Conservation (phyloP, 176 grass and related monocot species). For the Phragmites australis region DNA sequence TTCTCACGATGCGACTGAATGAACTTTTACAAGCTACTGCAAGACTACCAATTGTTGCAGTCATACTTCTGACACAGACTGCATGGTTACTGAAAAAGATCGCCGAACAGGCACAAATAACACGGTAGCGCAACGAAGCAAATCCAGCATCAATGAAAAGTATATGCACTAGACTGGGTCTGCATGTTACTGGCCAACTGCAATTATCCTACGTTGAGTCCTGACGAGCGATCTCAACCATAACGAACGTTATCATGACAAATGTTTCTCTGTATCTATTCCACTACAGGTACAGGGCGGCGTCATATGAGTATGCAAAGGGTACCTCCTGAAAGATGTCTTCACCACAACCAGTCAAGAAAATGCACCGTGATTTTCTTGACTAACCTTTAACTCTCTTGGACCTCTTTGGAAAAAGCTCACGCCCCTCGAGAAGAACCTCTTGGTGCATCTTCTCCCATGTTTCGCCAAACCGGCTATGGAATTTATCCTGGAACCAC, state of each 20-base stretch:
- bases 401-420: constrained; percentile 67
- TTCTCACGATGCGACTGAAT: neutral
- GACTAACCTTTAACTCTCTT: constrained; percentile 52
- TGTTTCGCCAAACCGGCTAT: constrained; percentile 46
- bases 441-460: constrained; percentile 74
- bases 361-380: neutral
- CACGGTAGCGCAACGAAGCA: neutral
- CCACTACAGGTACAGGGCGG: neutral
- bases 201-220: neutral
- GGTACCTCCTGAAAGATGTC: constrained; percentile 13
- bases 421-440: constrained; percentile 46
- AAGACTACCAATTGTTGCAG: too few relatives aligned
- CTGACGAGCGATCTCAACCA: neutral
- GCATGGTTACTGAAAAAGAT: too few relatives aligned
- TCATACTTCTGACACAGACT: too few relatives aligned
- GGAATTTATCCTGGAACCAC: constrained; percentile 65
- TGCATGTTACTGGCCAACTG: neutral
- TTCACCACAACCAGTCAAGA: constrained; percentile 20
- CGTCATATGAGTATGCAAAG: neutral
- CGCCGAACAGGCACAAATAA: neutral
- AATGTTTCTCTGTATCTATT: neutral
- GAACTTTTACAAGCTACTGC: neutral
- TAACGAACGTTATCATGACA: constrained; percentile 10
- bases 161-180: neutral
- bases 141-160: constrained; percentile 9